A percentile compares a stretch with the other conserved stretches of the same genome.
phyloP scores from a whole-genome alignment of 352 stramenopile genomes.

The Globisporangium lucens region DNA sequence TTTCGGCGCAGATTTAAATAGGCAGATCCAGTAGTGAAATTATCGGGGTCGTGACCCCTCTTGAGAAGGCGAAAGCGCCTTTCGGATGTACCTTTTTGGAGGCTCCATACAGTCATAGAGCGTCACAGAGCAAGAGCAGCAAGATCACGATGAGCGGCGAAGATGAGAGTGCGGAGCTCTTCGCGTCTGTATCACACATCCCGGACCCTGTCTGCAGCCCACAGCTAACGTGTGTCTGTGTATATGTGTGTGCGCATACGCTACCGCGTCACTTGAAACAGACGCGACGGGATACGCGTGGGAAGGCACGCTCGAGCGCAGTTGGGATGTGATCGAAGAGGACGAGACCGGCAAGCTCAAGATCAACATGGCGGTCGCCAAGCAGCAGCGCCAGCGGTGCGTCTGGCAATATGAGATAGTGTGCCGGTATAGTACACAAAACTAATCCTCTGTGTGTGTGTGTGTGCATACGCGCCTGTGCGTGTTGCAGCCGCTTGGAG shows the following conservation, averaged over 20 bases:
- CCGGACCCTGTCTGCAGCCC: not conserved
- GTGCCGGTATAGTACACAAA: not conserved
- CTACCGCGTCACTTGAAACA: not conserved
- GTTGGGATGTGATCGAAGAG: constrained; percentile 85
- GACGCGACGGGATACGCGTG: constrained; percentile 67
- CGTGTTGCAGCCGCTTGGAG: constrained; percentile 47
- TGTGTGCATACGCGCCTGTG: not conserved
- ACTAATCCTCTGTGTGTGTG: not conserved
- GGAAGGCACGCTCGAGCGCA: constrained; percentile 82
- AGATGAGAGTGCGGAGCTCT: constrained; percentile 16
- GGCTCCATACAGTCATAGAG: not conserved
- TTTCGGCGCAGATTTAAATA: too few relatives aligned
- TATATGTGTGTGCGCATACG: constrained; percentile 5
- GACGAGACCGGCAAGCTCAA: constrained; percentile 82
- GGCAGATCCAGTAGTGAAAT: too few relatives aligned
- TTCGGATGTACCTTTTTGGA: not conserved
- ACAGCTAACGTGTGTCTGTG: not conserved
- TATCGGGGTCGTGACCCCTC: too few relatives aligned
- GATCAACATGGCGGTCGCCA: constrained; percentile 56
- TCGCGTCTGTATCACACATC: too few relatives aligned
- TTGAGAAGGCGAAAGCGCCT: too few relatives aligned
- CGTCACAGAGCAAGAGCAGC: not conserved
- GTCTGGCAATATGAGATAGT: not conserved
- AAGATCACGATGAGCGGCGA: constrained; percentile 8
- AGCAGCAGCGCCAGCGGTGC: constrained; percentile 73